Evolutionary conservation across 164 flowering plant genomes (phyloP).

Genomic region (Amborella trichopoda): DNA sequence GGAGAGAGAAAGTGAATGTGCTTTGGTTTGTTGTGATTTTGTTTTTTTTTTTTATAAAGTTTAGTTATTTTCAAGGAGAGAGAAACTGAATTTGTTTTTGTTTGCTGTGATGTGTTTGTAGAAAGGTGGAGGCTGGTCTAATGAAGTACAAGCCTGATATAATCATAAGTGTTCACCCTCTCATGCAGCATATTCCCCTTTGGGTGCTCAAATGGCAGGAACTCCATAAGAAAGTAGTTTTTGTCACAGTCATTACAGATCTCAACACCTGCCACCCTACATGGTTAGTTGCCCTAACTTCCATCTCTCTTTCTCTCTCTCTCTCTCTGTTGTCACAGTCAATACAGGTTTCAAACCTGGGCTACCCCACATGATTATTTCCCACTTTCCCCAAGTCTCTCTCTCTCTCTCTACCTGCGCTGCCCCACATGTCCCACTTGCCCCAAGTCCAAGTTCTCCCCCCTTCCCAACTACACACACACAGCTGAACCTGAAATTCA

Average conservation of each 20-base stretch:
- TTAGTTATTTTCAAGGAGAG: too few species aligned
- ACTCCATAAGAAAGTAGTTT: constrained; percentile 72
- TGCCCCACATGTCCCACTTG: too few species aligned
- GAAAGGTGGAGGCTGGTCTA: constrained; percentile 89
- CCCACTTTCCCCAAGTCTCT: too few species aligned
- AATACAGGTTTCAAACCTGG: too few species aligned
- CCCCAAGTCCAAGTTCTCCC: too few species aligned
- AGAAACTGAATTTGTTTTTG: neutral
- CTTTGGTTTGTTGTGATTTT: neutral
- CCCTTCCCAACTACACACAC: too few species aligned
- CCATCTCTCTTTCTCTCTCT: too few species aligned
- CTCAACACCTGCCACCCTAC: constrained; percentile 83
- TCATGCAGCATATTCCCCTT: constrained; percentile 88
- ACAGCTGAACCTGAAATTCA: too few species aligned
- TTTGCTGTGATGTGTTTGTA: constrained; percentile 13
- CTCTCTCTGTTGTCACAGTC: too few species aligned
- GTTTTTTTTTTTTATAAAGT: constrained; percentile 4
- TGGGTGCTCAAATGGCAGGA: constrained; percentile 94
- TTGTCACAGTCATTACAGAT: constrained; percentile 87
- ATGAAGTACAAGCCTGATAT: constrained; percentile 96
- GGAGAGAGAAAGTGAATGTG: neutral
- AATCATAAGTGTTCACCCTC: constrained; percentile 87
- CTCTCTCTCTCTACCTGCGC: too few species aligned
- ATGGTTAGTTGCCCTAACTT: constrained; percentile 40
- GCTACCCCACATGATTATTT: too few species aligned